These are phyloP conservation scores for Podaxis sp. DNA, from an alignment of 768 basidiomycete genomes.

Conservation along the genomic window DNA sequence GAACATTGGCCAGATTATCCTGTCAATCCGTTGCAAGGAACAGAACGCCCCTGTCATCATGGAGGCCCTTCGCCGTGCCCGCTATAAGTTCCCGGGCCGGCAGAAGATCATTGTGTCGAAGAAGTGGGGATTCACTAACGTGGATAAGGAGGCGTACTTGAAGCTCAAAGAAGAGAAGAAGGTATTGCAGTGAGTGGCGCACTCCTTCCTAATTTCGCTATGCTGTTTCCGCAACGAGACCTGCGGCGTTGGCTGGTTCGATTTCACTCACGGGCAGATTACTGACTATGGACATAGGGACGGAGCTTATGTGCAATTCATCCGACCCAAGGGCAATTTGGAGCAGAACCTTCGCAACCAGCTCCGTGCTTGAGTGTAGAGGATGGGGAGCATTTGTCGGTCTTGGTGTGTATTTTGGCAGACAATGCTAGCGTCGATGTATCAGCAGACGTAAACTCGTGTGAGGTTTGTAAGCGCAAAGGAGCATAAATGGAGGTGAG, in stretches of 20 bases:
- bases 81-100: conserved; percentile 99
- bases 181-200: conserved; percentile 71
- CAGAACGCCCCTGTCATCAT: conserved; percentile 81
- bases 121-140: conserved; percentile 99
- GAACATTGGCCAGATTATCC: conserved; percentile 94
- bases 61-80: conserved; percentile 95
- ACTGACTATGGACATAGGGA: conserved; percentile 46
- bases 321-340: conserved; percentile 82
- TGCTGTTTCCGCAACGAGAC: background rate
- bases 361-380: conserved; percentile 56
- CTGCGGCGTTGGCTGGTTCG: background rate
- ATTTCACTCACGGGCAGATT: background rate
- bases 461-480: background rate
- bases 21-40: conserved; percentile 88
- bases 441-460: background rate
- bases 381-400: conserved; percentile 4
- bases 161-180: conserved; percentile 88
- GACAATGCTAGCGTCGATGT: conserved; percentile 1
- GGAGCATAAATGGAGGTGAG: background rate
- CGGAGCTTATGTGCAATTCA: conserved; percentile 94
- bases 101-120: conserved; percentile 96
- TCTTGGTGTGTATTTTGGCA: background rate
- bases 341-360: conserved; percentile 84
- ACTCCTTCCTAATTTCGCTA: background rate
- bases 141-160: conserved; percentile 83